Percentiles rank a stretch among this genome's conserved stretches.
Conservation (phyloP, 352 stramenopile species). For the Phytophthora tubulina region DNA sequence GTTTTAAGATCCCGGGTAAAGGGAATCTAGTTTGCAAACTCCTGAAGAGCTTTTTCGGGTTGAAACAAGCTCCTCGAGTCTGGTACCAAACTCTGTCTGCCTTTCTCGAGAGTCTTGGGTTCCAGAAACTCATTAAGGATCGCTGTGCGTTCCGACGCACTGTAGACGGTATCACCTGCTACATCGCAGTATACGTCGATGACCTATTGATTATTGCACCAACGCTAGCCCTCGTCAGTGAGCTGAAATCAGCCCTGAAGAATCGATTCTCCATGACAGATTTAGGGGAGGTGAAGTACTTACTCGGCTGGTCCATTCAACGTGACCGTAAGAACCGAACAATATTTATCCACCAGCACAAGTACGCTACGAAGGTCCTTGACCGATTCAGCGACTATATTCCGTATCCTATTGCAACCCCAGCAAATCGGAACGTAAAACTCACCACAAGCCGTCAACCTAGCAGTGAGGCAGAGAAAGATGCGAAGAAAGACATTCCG, state of each 20-base stretch:
- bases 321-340: constrained; percentile 27
- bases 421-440: too few relatives aligned
- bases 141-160: neutral
- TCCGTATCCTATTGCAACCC: too few relatives aligned
- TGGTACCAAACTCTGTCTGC: constrained; percentile 24
- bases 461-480: too few relatives aligned
- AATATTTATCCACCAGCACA: constrained; percentile 31
- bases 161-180: neutral
- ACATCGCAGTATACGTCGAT: constrained; percentile 7
- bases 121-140: constrained; percentile 14
- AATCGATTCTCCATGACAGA: too few relatives aligned
- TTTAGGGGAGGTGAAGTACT: too few relatives aligned
- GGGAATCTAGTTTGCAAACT: constrained; percentile 20
- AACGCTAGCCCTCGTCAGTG: too few relatives aligned
- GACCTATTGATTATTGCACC: constrained; percentile 18
- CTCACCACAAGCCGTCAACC: too few relatives aligned
- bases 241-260: too few relatives aligned
- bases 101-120: too few relatives aligned
- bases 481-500: too few relatives aligned
- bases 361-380: constrained; percentile 38
- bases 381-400: neutral
- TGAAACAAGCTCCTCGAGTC: constrained; percentile 29
- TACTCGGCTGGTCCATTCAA: too few relatives aligned
- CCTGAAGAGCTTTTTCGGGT: too few relatives aligned
- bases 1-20: constrained; percentile 19